These are phyloP conservation scores for Striga asiatica DNA, from an alignment of 257 asterid genomes.

Conservation along the genomic window DNA sequence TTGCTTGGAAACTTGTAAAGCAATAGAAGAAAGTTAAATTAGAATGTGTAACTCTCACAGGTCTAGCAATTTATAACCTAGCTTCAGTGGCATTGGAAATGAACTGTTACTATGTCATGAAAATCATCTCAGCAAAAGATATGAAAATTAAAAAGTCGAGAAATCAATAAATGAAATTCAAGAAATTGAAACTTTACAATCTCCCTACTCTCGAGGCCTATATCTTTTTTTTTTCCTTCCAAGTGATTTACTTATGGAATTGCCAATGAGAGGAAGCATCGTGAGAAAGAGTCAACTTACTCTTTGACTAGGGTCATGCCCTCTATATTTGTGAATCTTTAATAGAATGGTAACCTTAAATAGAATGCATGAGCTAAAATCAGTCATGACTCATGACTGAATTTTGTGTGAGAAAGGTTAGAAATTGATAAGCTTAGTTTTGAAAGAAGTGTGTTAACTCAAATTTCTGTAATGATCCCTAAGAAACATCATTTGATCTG, in stretches of 20 bases:
- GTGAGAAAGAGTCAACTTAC: too few relatives aligned
- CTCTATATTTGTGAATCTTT: too few relatives aligned
- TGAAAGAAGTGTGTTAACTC: slow-evolving; percentile 8
- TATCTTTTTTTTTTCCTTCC: not conserved
- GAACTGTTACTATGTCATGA: not conserved
- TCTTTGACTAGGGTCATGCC: too few relatives aligned
- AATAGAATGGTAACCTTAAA: too few relatives aligned
- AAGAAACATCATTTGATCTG: not conserved
- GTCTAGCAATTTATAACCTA: not conserved
- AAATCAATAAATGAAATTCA: too few relatives aligned
- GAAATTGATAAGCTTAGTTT: slow-evolving; percentile 5
- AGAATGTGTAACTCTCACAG: not conserved
- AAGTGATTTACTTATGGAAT: not conserved
- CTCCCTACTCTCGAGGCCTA: not conserved
- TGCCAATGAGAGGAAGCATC: not conserved
- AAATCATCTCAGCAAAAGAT: not conserved
- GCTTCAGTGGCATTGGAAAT: not conserved
- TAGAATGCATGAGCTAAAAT: too few relatives aligned
- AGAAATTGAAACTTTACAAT: slow-evolving; percentile 1
- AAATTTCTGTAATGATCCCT: not conserved
- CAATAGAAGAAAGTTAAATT: not conserved
- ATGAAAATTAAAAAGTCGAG: too few relatives aligned
- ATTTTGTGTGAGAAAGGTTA: not conserved
- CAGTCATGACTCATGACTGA: too few relatives aligned
- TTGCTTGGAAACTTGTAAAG: not conserved